Evolutionary conservation across 2,329 filamentous ascomycete genomes (phyloP), one percentile per base, ranked within the genome.

Genomic region (Zymoseptoria brevis): DNA sequence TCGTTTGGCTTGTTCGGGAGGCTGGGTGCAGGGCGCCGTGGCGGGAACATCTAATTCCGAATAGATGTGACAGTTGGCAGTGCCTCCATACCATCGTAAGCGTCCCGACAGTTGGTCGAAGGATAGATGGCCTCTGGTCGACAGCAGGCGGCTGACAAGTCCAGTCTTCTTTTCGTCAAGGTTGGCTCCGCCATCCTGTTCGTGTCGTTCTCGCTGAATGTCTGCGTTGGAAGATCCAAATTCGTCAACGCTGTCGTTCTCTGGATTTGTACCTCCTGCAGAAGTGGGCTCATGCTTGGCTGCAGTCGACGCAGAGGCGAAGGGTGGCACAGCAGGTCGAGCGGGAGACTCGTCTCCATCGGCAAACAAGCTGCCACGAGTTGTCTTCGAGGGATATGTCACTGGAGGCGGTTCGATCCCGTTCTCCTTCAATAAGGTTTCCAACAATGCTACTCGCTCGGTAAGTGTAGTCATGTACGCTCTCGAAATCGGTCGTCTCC

Each of bases 391-490:
- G 19, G 66, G 66, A 57, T 68, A 68, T 7, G 60, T 57, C 2
- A 62, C 65, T 9, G 62, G 63, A 11, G 63, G 56, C 19, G 61
- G 58, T 21, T 56, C 51, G 11, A 54, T 50, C n/a, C 66, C 66
- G 30, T 57, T 62, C 19, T 66, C 64, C 51, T 64, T 62, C 45
- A 68, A 63, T 60, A 67, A 61, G 8, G 64, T 62, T 52, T 68
- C 66, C 24, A 68, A 56, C 29, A 67, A 26, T 2, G 65, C 59
- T 11, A 68, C 65, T 6, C 66, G 62, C 30, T 67, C 62, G n/a
- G 64, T 65, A 57, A 68, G 59, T 8, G 66, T 63, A 50, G 51
- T 63, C 64, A 68, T 64, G 57, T 68, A 68, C 9, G 66, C 66
- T 50, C 66, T 50, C 0, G 65, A 67, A 8, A 68, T 65, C 2